Evolutionary conservation across 441 rosid genomes (phyloP).

Genomic region (Mallotus japonicus): DNA sequence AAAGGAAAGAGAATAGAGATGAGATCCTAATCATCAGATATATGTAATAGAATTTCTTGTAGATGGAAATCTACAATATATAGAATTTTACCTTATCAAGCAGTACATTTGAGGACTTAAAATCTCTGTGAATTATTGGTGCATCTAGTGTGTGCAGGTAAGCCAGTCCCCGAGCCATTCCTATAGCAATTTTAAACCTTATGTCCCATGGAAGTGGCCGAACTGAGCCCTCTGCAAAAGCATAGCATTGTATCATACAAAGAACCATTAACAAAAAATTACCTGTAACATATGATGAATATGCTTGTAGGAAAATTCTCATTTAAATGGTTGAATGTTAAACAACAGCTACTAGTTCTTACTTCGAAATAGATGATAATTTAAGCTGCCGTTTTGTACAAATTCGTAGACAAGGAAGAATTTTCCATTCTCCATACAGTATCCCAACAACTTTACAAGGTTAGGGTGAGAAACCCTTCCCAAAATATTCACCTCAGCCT

Average conservation of each 20-base stretch:
- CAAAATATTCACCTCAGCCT: conserved; percentile 69
- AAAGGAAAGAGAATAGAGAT: neutral
- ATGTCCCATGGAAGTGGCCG: conserved; percentile 53
- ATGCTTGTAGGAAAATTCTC: neutral
- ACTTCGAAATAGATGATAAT: conserved; percentile 74
- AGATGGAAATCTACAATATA: neutral
- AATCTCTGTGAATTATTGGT: conserved; percentile 65
- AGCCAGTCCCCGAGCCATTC: conserved; percentile 62
- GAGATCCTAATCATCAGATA: neutral
- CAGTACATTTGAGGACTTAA: conserved; percentile 73
- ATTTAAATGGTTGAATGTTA: neutral
- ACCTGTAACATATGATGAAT: neutral
- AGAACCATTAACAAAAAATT: neutral
- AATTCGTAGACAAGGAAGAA: conserved; percentile 67
- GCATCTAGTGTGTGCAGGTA: conserved; percentile 59
- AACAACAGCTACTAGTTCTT: conserved; percentile 20
- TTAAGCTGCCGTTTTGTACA: conserved; percentile 77
- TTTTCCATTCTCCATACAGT: conserved; percentile 55
- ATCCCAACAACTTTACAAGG: conserved; percentile 67
- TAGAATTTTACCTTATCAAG: conserved; percentile 49
- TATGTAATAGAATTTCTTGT: neutral
- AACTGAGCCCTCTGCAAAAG: conserved; percentile 50
- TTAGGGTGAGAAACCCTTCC: conserved; percentile 73
- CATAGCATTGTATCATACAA: conserved; percentile 5
- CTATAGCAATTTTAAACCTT: conserved; percentile 58